Evolutionary conservation across 2,329 filamentous ascomycete species (phyloP).

Genomic region (Diaporthe longicolla): DNA sequence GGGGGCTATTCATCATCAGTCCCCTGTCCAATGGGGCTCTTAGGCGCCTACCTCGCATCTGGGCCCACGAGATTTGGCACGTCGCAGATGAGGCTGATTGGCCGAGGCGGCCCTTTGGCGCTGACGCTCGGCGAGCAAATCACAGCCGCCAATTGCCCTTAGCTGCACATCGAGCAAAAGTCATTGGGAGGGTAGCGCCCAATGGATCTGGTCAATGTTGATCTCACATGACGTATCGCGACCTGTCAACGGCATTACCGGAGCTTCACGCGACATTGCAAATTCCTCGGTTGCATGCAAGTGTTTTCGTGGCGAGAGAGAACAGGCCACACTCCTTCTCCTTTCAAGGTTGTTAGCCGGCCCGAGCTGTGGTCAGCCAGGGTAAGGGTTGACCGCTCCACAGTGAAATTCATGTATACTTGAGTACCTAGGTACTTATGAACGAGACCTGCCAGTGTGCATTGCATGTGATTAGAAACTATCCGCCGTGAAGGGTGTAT

Average conservation of each 20-base stretch:
- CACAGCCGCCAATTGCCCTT: constrained; percentile 34
- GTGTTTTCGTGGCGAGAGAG: background rate
- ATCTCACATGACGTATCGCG: constrained; percentile 22
- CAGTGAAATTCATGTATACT: no score
- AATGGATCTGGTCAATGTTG: constrained; percentile 9
- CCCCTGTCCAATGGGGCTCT: constrained; percentile 38
- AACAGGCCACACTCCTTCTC: background rate
- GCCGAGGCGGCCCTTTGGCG: constrained; percentile 35
- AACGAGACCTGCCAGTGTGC: no score
- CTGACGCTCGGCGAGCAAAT: constrained; percentile 25
- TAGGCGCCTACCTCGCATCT: constrained; percentile 23
- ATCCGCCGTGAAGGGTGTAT: no score
- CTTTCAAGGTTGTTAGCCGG: no score
- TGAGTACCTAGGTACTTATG: no score
- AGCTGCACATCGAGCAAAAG: constrained; percentile 25
- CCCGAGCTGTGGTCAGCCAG: background rate
- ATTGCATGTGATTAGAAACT: no score
- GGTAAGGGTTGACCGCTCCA: constrained; percentile 1
- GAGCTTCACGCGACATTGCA: constrained; percentile 6
- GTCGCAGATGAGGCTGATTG: constrained; percentile 39
- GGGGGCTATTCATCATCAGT: constrained; percentile 33
- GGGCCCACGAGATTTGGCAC: constrained; percentile 42
- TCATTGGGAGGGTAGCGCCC: background rate
- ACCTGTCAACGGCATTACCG: background rate
- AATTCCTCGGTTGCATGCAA: constrained; percentile 10